Percentiles rank a stretch among this genome's conserved stretches.
These are phyloP conservation scores for Boletus barrowsii DNA, from an alignment of 768 basidiomycete genomes.

Conservation along the genomic window DNA sequence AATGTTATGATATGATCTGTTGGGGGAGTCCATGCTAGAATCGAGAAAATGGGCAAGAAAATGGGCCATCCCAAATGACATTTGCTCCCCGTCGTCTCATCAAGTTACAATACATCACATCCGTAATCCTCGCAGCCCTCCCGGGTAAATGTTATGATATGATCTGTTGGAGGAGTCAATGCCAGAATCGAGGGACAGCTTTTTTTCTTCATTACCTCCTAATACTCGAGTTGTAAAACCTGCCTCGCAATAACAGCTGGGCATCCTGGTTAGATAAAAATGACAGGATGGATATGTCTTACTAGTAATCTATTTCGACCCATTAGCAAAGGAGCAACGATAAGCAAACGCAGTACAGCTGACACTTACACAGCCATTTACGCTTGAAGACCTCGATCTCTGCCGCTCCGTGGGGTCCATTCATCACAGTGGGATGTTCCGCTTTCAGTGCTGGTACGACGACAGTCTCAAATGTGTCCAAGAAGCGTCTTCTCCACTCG, in stretches of 20 bases:
- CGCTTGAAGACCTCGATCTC: not conserved
- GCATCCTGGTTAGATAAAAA: not conserved
- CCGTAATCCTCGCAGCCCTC: slow-evolving; percentile 37
- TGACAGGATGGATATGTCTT: not conserved
- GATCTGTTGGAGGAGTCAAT: not conserved
- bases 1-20: not conserved
- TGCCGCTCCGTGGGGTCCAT: not conserved
- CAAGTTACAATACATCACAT: slow-evolving; percentile 34
- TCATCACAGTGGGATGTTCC: not conserved
- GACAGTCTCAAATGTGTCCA: not conserved
- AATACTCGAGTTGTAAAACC: not conserved
- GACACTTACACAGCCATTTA: not conserved
- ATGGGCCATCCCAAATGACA: slow-evolving; percentile 18
- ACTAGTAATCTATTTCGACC: not conserved
- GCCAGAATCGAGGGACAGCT: not conserved
- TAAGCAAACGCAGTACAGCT: not conserved
- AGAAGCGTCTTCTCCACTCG: not conserved
- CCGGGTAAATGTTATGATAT: slow-evolving; percentile 1
- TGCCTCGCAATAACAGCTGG: not conserved
- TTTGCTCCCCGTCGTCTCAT: not conserved
- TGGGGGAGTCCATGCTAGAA: not conserved
- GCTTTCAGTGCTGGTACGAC: not conserved
- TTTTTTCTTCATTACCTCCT: not conserved
- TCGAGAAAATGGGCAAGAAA: slow-evolving; percentile 36
- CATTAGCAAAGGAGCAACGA: not conserved